A percentile compares a stretch with the other conserved stretches of the same genome.
Evolutionary conservation across 2,329 filamentous ascomycete genomes (phyloP).

Genomic region (Fusarium albidum): DNA sequence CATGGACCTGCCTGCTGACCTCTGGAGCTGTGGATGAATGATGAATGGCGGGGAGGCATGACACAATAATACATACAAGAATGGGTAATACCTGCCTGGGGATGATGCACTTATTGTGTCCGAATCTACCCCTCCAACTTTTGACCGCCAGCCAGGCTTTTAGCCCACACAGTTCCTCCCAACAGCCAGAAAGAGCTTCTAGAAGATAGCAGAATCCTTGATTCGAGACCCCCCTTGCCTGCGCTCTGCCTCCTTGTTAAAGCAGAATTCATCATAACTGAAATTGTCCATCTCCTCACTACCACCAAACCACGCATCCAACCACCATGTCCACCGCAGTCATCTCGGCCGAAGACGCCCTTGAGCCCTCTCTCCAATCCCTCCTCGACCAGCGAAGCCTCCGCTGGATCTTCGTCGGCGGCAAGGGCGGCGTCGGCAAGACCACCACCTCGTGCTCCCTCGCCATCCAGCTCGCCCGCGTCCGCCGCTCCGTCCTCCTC

Average conservation of each 20-base stretch:
- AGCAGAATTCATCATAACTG: background rate
- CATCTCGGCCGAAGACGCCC: slow-evolving; percentile 68
- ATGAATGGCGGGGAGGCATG: background rate
- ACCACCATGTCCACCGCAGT: slow-evolving; percentile 51
- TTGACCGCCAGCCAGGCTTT: slow-evolving; percentile 4
- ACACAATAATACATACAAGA: slow-evolving; percentile 23
- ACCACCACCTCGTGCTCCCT: slow-evolving; percentile 99
- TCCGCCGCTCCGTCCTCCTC: slow-evolving; percentile 93
- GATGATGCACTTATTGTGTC: slow-evolving; percentile 21
- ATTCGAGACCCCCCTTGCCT: slow-evolving; percentile 7
- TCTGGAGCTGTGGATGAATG: no score
- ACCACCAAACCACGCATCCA: background rate
- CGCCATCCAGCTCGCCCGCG: slow-evolving; percentile 95
- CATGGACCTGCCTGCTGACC: no score
- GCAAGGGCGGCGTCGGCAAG: slow-evolving; percentile 98
- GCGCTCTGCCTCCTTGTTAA: background rate
- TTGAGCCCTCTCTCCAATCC: slow-evolving; percentile 93
- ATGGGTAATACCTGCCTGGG: no score
- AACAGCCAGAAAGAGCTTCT: no score
- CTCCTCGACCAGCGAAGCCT: slow-evolving; percentile 95
- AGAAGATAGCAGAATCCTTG: slow-evolving; percentile 37
- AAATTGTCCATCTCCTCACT: background rate
- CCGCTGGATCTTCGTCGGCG: slow-evolving; percentile 98
- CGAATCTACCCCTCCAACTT: slow-evolving; percentile 30
- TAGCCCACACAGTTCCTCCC: slow-evolving; percentile 36